Evolutionary conservation across 164 flowering plant species (phyloP).

Genomic region (Vitis amurensis): DNA sequence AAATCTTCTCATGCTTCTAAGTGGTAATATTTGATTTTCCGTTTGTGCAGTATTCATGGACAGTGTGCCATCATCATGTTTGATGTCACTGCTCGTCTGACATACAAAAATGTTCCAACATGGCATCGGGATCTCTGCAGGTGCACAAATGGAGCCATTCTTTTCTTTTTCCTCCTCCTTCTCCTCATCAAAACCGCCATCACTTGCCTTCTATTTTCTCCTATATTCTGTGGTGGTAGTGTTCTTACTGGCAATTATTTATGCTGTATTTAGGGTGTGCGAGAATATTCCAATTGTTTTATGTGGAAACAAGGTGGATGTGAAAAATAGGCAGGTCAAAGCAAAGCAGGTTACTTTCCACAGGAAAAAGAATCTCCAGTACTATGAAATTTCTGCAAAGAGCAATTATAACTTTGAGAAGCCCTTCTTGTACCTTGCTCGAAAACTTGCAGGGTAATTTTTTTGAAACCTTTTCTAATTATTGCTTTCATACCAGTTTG

Average conservation of each 20-base stretch:
- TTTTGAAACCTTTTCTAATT: too few species aligned
- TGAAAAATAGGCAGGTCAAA: conserved; percentile 88
- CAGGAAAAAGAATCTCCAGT: conserved; percentile 80
- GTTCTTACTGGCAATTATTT: too few species aligned
- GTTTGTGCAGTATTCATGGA: conserved; percentile 73
- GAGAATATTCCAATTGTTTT: conserved; percentile 88
- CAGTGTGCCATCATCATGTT: conserved; percentile 94
- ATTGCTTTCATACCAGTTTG: too few species aligned
- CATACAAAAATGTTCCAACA: conserved; percentile 91
- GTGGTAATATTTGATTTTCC: not conserved
- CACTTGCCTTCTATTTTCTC: not conserved
- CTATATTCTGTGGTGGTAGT: not conserved
- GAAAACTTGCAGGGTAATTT: conserved; percentile 78
- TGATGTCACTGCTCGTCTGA: conserved; percentile 87
- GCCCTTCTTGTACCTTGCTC: conserved; percentile 78
- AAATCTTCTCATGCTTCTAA: too few species aligned
- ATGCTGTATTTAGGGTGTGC: conserved; percentile 47
- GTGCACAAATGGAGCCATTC: conserved; percentile 21
- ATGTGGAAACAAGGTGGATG: conserved; percentile 93
- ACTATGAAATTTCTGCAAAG: conserved; percentile 87
- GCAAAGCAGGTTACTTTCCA: conserved; percentile 92
- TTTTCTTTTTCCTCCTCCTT: too few species aligned
- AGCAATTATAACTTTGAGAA: conserved; percentile 87
- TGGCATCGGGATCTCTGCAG: conserved; percentile 94
- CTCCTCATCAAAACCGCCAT: too few species aligned